A percentile compares a stretch with the other conserved stretches of the same genome.
Conservation (phyloP, 306 rosid species). For the Acacia acuminata region DNA sequence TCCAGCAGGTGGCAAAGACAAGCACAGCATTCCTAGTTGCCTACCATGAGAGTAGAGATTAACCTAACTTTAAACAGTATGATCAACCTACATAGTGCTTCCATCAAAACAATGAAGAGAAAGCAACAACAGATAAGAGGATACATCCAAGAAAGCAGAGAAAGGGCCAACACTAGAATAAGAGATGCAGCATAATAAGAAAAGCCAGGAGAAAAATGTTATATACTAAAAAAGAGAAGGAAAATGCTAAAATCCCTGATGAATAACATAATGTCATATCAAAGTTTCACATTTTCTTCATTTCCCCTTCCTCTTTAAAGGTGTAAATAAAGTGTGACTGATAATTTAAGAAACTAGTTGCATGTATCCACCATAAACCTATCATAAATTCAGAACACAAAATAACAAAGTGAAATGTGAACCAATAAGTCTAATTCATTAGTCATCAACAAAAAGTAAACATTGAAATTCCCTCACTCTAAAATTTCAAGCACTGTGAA, state of each 20-base stretch:
- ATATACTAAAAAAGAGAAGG: neutral
- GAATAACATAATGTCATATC: constrained; percentile 1
- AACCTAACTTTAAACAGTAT: neutral
- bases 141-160: neutral
- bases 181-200: constrained; percentile 19
- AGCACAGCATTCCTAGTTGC: neutral
- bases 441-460: neutral
- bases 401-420: constrained; percentile 7
- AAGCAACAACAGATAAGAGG: neutral
- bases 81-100: neutral
- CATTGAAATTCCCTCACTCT: constrained; percentile 5
- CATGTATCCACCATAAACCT: too few species aligned
- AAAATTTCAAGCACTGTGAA: neutral
- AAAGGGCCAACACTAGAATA: neutral
- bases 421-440: neutral
- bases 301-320: constrained; percentile 9
- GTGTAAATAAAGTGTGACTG: neutral
- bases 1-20: neutral
- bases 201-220: constrained; percentile 9
- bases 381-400: neutral
- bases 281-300: neutral
- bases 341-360: neutral
- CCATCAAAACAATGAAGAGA: neutral
- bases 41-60: neutral
- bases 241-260: constrained; percentile 2